Conservation (phyloP, 805 yeast genomes). For the Kodamaea jinghongensis region DNA sequence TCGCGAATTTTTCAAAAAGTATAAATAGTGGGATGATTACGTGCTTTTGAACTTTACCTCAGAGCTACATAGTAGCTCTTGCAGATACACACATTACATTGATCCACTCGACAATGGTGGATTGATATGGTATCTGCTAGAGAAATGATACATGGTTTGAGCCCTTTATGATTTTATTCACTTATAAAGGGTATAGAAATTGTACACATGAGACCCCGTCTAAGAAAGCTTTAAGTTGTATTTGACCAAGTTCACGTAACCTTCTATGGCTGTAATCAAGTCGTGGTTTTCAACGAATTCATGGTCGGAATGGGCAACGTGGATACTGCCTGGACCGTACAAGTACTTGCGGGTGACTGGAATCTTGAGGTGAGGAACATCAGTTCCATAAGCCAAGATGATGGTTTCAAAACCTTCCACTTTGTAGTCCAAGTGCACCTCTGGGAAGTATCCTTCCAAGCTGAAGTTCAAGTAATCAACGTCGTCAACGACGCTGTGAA, state of each 20-base stretch:
- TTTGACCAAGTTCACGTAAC: slow-evolving; percentile 45
- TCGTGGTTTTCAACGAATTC: slow-evolving; percentile 51
- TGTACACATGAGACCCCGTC: slow-evolving; percentile 33
- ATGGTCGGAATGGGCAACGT: slow-evolving; percentile 57
- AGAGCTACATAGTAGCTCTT: slow-evolving; percentile 2
- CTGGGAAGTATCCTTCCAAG: slow-evolving; percentile 25
- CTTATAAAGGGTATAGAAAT: slow-evolving; percentile 45
- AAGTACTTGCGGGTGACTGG: slow-evolving; percentile 41
- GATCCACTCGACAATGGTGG: slow-evolving; percentile 7
- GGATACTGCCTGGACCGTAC: slow-evolving; percentile 67
- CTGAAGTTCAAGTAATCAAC: slow-evolving; percentile 22
- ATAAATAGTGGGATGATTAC: not conserved
- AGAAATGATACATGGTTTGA: slow-evolving; percentile 45
- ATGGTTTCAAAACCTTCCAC: slow-evolving; percentile 63
- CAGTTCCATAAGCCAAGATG: slow-evolving; percentile 50
- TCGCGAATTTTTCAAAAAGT: slow-evolving; percentile 1
- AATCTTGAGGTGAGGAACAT: slow-evolving; percentile 27
- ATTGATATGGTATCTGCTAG: slow-evolving; percentile 29
- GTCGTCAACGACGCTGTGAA: slow-evolving; percentile 33
- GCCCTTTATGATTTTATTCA: slow-evolving; percentile 32
- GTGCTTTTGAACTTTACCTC: not conserved
- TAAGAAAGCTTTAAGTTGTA: slow-evolving; percentile 13
- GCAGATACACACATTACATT: slow-evolving; percentile 1
- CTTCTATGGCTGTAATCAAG: slow-evolving; percentile 49
- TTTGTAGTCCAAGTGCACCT: slow-evolving; percentile 51